Base-by-base conservation (phyloP, 148 eudicot genomes). In the Drosera capensis region DNA sequence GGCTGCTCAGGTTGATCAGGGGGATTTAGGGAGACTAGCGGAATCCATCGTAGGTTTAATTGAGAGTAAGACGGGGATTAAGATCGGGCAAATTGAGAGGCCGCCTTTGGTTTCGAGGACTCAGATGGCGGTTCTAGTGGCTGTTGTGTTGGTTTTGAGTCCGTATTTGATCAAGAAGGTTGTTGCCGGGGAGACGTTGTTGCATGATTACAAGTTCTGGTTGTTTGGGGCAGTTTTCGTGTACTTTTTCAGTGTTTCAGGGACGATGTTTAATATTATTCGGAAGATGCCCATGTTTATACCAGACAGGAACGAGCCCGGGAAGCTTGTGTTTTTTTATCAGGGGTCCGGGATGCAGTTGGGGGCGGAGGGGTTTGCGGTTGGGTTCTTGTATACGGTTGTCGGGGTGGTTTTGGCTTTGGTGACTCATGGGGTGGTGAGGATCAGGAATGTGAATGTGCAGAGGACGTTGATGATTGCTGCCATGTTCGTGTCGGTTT, bases 311-410 rank as follows among this genome's bases (percentile, higher is more conserved):
- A 51, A 81, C 2, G 94, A 90, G 42, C 95, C 99, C 0, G 20
- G 46, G 7, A 69, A 74, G 72, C 17, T 78, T 56, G 67, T 84
- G 35, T 84, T 69, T 60, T 90, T 85, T 44, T 90, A 80, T 52
- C 93, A 81, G 35, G 99, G 95, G 1, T 68, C 79, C 0, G 97
- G 94, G 31, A 88, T 88, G 94, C 99, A 90, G 46, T 63, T 90
- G 34, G 99, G 99, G 1, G 94, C 94, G 7, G 99, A 90, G 63
- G 99, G 99, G 8, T 80, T 85, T 14, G 64, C 93, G 0, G 70
- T 85, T 20, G 99, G 99, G 42, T 71, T 62, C 54, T 46, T 90
- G 69, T 90, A 78, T 25, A 78, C 99, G 0, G 28, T 85, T 47
- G 99, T 90, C 0, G 99, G 99, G 37, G 43, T 85, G 58, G 42